phyloP scores from a whole-genome alignment of 2,329 filamentous ascomycete genomes.

The Talaromyces sp. region DNA sequence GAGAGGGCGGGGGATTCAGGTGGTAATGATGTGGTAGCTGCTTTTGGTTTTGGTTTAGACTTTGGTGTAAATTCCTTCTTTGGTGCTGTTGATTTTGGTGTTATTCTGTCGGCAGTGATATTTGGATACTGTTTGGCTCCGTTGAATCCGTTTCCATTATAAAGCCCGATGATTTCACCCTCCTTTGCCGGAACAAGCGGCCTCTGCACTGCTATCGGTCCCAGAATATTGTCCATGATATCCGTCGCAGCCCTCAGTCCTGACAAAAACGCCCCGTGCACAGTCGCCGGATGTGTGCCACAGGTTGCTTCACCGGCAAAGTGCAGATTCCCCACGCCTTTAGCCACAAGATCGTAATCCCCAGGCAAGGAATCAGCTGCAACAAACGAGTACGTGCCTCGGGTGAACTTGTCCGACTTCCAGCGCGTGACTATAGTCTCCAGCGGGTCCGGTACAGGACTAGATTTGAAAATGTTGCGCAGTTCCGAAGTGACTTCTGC shows the following conservation, averaged over 20 bases:
- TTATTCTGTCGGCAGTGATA: background rate
- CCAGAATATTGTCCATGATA: slow-evolving; percentile 72
- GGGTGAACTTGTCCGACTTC: slow-evolving; percentile 85
- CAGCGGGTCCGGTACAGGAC: slow-evolving; percentile 66
- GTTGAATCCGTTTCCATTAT: slow-evolving; percentile 5
- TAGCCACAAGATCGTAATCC: slow-evolving; percentile 91
- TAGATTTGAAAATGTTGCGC: slow-evolving; percentile 63
- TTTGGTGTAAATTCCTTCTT: background rate
- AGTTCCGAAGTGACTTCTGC: slow-evolving; percentile 75
- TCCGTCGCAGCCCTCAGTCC: slow-evolving; percentile 86
- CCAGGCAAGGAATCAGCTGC: slow-evolving; percentile 74
- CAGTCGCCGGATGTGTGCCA: slow-evolving; percentile 90
- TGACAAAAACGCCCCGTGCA: slow-evolving; percentile 93
- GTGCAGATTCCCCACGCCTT: slow-evolving; percentile 76
- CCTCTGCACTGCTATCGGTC: slow-evolving; percentile 69
- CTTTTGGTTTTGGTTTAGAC: slow-evolving; percentile 3
- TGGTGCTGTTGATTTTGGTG: background rate
- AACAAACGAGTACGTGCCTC: slow-evolving; percentile 92
- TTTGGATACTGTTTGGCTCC: background rate
- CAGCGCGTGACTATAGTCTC: slow-evolving; percentile 90
- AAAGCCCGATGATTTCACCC: slow-evolving; percentile 20
- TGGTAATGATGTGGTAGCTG: slow-evolving; percentile 9
- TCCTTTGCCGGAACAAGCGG: slow-evolving; percentile 67
- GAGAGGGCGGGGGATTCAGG: slow-evolving; percentile 8
- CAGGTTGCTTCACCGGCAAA: slow-evolving; percentile 97